Conservation (phyloP, 805 yeast genomes). For the Candida boleticola region DNA sequence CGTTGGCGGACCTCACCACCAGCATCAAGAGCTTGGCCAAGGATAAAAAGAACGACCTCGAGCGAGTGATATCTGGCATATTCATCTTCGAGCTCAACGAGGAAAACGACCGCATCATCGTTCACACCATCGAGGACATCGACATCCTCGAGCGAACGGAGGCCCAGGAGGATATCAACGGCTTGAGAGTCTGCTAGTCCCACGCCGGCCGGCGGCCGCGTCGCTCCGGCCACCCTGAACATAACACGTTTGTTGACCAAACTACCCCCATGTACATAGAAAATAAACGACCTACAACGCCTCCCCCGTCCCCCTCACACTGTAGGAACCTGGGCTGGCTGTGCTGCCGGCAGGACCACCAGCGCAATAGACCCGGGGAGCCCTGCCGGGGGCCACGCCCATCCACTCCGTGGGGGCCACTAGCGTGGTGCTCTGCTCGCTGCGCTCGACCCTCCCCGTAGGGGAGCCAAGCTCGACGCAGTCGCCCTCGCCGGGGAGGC, state of each 20-base stretch:
- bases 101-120: slow-evolving; percentile 51
- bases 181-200: slow-evolving; percentile 25
- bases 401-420: too few relatives aligned
- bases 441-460: too few relatives aligned
- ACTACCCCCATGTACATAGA: neutral
- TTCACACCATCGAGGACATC: slow-evolving; percentile 67
- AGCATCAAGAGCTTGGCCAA: slow-evolving; percentile 2
- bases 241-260: slow-evolving; percentile 8
- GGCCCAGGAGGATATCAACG: slow-evolving; percentile 18
- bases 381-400: too few relatives aligned
- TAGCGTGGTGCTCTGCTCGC: too few relatives aligned
- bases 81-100: slow-evolving; percentile 65
- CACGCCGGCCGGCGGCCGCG: neutral
- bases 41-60: slow-evolving; percentile 24
- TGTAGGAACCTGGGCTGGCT: too few relatives aligned
- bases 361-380: too few relatives aligned
- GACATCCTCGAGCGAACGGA: slow-evolving; percentile 51
- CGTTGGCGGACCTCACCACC: slow-evolving; percentile 1
- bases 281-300: too few relatives aligned
- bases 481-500: too few relatives aligned
- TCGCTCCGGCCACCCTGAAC: neutral
- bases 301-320: too few relatives aligned
- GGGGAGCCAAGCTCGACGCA: too few relatives aligned
- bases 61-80: slow-evolving; percentile 50
- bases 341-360: too few relatives aligned